A percentile compares a stretch with the other conserved stretches of the same genome.
These are phyloP conservation scores for Camelina laxa DNA, from an alignment of 345 rosid genomes.

Conservation along the genomic window DNA sequence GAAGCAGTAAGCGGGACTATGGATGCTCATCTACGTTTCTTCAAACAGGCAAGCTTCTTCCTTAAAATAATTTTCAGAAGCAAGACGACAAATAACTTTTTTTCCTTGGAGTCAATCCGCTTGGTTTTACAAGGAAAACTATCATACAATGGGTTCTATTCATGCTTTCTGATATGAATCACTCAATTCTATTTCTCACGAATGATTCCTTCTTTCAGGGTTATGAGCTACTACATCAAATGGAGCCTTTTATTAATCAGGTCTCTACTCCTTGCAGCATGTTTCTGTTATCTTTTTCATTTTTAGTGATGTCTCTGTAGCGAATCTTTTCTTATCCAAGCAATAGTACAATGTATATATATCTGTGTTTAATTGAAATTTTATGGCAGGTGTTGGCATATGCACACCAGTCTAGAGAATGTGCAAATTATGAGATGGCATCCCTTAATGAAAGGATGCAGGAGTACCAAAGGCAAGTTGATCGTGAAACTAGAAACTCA, in stretches of 20 bases:
- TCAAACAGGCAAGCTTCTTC: conserved; percentile 60
- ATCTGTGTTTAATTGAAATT: conserved; percentile 13
- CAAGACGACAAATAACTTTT: background rate
- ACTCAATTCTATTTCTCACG: conserved; percentile 12
- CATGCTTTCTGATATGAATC: conserved; percentile 2
- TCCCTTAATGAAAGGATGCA: conserved; percentile 80
- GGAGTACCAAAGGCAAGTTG: conserved; percentile 68
- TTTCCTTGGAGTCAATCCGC: background rate
- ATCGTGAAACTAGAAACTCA: conserved; percentile 54
- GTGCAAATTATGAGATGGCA: conserved; percentile 76
- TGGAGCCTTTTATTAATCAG: conserved; percentile 86
- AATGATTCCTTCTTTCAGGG: conserved; percentile 54
- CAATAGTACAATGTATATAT: background rate
- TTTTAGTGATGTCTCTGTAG: background rate
- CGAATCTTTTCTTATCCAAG: conserved; percentile 5
- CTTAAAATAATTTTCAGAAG: conserved; percentile 6
- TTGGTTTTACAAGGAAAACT: conserved; percentile 19
- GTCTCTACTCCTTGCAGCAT: conserved; percentile 41
- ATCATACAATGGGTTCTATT: background rate
- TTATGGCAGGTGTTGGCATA: conserved; percentile 65
- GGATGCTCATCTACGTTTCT: conserved; percentile 79
- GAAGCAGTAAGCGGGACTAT: conserved; percentile 74
- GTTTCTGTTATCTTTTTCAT: background rate
- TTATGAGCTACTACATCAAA: conserved; percentile 72
- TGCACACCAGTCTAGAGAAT: conserved; percentile 86